Base-by-base conservation (phyloP, 768 basidiomycete species). In the Agaricus subrufescens region DNA sequence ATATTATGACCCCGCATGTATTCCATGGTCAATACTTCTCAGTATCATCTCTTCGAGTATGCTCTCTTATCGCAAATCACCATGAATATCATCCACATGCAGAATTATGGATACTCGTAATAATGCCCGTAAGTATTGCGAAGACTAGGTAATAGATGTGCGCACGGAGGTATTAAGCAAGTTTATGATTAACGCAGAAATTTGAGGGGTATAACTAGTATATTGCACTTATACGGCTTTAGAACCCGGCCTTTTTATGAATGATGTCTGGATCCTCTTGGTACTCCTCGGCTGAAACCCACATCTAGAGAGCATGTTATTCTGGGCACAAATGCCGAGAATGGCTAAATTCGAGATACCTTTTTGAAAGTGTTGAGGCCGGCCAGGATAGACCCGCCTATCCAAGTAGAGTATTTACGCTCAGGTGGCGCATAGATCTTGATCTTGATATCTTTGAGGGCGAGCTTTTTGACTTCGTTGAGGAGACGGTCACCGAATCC, bases 371-470 rank as follows among this genome's bases (percentile, higher is more conserved):
- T 97, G 62, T 85, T 94, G 59, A 99, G 70, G 39, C 95, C 95
- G 49, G 96, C 96, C 51, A 99, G 73, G 67, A 99, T 99, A 55
- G 92, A 95, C 4, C 97, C 97, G 52, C 97, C 96, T 65, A 94
- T 94, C 92, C 92, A 95, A 46, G 92, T 94, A 34, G 91, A 93
- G 72, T 96, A 96, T 71, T 98, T 99, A 62, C 97, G 86, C 73
- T 99, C 97, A n/a, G 97, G 97, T 19, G 97, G 97, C 27, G 97
- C 97, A 63, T 92, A 96, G 64, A 99, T 99, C 77, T 96, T 97
- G 72, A 99, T 94, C 78, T 98, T 99, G 65, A 96, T 84, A 63
- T 98, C 96, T 69, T 94, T 94, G 61, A 98, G 71, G 27, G 95
- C 93, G 46, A 97, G 75, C 74, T 92, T 95, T 79, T 98, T 98